Base-by-base conservation (phyloP, 768 basidiomycete genomes). In the Rhizopogon rudus region DNA sequence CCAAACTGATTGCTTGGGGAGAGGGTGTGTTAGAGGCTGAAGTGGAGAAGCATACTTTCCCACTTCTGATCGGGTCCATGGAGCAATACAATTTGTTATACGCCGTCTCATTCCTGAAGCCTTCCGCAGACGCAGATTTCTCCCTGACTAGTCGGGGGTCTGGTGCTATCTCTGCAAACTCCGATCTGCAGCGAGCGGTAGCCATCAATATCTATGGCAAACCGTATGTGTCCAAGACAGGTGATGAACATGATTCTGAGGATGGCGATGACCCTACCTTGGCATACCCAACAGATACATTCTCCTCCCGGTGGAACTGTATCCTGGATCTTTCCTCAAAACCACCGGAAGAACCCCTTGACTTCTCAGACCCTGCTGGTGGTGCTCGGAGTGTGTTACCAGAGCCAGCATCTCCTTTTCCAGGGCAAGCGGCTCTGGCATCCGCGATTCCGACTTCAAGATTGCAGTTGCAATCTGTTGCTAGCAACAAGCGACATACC, bases 41-140 rank as follows among this genome's bases (percentile, higher is more conserved):
- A 22, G 69, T 66, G 5, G 73, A 74, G 49, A 71, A 76, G 28
- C 67, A 62, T 16, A 73, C 81, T 4, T 94, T 94, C 66, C 94
- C 93, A 8, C 73, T 94, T 17, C 75, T 64, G 10, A 77, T 96
- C n/a, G 78, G 80, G 1, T 76, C 86, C 2, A 74, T 79, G 63
- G 91, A 92, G 40, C 93, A 96, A 69, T 90, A 84, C 64, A 96
- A 95, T 64, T 76, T 97, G 28, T 79, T 97, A 14, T 95, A 95
- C 60, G 87, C 88, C 1, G 91, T 97, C n/a, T 83, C 86, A 10
- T 91, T 94, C 65, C 74, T 90, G 60, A 79, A 77, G 22, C 77
- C 84, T 7, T 82, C 86, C 5, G 79, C 84, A 58, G 81, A 85
- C 22, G 71, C 71, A 56, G 76, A 82, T 12, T 53, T 75, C 51